These are phyloP conservation scores for Alternaria solani DNA, from an alignment of 2,329 filamentous ascomycete species.

Conservation along the genomic window DNA sequence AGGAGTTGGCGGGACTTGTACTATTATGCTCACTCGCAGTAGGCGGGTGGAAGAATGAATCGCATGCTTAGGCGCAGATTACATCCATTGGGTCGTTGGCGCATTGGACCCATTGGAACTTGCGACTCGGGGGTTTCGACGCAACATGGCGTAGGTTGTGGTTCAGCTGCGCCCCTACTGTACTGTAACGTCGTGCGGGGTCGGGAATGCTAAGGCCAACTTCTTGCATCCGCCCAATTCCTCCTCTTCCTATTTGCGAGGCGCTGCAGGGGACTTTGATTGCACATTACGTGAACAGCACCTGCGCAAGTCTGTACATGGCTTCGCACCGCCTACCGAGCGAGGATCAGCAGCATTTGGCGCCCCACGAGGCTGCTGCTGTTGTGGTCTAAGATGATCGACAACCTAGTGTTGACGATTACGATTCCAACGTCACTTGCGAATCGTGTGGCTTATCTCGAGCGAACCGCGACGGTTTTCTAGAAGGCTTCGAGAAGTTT, in stretches of 20 bases:
- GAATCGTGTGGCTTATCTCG: neutral
- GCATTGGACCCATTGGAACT: neutral
- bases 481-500: slow-evolving; percentile 13
- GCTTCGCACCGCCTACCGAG: neutral
- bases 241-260: neutral
- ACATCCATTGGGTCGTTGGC: neutral
- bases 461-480: neutral
- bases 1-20: neutral
- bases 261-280: neutral
- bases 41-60: neutral
- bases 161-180: slow-evolving; percentile 4
- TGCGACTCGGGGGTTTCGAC: neutral
- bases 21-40: neutral
- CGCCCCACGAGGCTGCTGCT: neutral
- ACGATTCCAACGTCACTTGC: slow-evolving; percentile 1
- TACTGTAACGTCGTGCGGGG: slow-evolving; percentile 3
- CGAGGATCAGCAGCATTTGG: neutral
- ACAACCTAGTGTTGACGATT: neutral
- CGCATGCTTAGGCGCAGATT: neutral
- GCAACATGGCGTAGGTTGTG: neutral
- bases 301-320: neutral
- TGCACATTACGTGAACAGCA: neutral
- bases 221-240: neutral
- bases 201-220: neutral
- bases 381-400: neutral